Conservation (phyloP, 371 early-diverging fungal species). For the Umbelopsis sp. region DNA sequence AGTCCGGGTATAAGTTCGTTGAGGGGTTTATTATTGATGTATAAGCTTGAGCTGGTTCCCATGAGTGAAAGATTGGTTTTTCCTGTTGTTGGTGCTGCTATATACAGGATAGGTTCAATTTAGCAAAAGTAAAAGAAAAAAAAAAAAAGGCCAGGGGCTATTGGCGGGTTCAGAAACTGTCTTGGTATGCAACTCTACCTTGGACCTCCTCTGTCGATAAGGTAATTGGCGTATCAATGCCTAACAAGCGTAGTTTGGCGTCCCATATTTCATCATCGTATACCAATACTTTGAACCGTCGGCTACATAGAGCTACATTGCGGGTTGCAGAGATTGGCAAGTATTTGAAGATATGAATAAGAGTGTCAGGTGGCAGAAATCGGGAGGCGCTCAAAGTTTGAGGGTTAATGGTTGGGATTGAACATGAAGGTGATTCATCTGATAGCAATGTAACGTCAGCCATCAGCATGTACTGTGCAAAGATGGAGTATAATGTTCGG, state of each 20-base stretch:
- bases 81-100: slow-evolving; percentile 15
- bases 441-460: slow-evolving; percentile 15
- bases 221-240: slow-evolving; percentile 13
- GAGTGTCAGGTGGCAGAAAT: slow-evolving; percentile 50
- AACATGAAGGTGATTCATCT: slow-evolving; percentile 7
- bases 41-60: slow-evolving; percentile 37
- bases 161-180: neutral
- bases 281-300: slow-evolving; percentile 66
- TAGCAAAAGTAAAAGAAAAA: neutral
- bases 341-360: slow-evolving; percentile 52
- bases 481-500: slow-evolving; percentile 12
- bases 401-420: slow-evolving; percentile 1
- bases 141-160: neutral
- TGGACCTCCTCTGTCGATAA: neutral
- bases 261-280: slow-evolving; percentile 72
- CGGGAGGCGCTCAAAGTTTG: slow-evolving; percentile 14
- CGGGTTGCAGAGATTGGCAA: slow-evolving; percentile 53
- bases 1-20: slow-evolving; percentile 63
- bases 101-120: neutral
- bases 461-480: neutral
- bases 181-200: neutral
- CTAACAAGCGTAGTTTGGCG: slow-evolving; percentile 39
- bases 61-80: slow-evolving; percentile 34
- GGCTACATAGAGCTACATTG: slow-evolving; percentile 55
- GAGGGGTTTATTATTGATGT: slow-evolving; percentile 51